A percentile compares a stretch with the other conserved stretches of the same genome.
These are phyloP conservation scores for Paraphaeosphaeria minitans DNA, from an alignment of 2,329 filamentous ascomycete species.

Conservation along the genomic window DNA sequence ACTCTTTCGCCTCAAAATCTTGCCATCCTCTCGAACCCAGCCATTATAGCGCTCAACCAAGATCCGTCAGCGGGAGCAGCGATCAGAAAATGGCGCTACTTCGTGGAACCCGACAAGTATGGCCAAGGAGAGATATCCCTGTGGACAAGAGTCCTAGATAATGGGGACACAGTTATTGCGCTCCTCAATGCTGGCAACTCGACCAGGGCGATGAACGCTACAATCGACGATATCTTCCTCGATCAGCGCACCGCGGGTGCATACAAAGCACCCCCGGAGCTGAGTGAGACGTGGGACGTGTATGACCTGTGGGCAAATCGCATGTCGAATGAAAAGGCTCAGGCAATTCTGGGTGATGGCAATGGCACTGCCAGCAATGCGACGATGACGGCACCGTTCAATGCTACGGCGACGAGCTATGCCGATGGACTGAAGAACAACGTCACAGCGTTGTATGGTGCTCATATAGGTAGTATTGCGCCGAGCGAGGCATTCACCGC, in stretches of 20 bases:
- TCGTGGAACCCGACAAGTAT: constrained; percentile 49
- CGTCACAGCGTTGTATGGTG: constrained; percentile 54
- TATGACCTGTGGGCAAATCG: constrained; percentile 61
- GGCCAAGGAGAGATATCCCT: constrained; percentile 56
- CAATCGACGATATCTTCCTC: constrained; percentile 59
- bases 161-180: constrained; percentile 55
- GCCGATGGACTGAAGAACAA: constrained; percentile 52
- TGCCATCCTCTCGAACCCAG: constrained; percentile 55
- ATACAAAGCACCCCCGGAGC: constrained; percentile 45
- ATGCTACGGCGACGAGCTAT: constrained; percentile 57
- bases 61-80: constrained; percentile 52
- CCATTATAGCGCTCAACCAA: constrained; percentile 57
- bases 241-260: constrained; percentile 52
- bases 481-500: constrained; percentile 52
- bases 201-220: constrained; percentile 54
- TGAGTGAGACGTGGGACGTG: constrained; percentile 56
- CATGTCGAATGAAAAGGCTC: constrained; percentile 56
- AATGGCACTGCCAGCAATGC: constrained; percentile 38
- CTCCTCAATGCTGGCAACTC: constrained; percentile 57
- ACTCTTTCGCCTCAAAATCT: constrained; percentile 49
- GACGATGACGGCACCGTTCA: constrained; percentile 50
- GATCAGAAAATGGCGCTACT: constrained; percentile 53
- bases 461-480: constrained; percentile 51
- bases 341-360: constrained; percentile 51
- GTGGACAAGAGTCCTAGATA: constrained; percentile 56